phyloP scores from a whole-genome alignment of 2,329 filamentous ascomycete genomes.

The Pseudofabraea citricarpa region DNA sequence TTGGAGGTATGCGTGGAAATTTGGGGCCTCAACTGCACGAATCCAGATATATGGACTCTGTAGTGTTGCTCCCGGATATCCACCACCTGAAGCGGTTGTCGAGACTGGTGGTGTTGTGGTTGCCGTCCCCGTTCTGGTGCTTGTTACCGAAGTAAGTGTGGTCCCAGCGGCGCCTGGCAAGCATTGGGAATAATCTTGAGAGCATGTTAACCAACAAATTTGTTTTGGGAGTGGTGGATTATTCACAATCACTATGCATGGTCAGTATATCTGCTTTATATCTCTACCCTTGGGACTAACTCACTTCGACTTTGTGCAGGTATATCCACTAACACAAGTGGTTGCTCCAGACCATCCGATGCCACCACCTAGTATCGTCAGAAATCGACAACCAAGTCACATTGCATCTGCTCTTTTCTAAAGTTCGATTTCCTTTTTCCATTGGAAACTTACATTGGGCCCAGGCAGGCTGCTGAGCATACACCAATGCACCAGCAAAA shows the following conservation, averaged over 20 bases:
- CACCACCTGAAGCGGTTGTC: conserved; percentile 20
- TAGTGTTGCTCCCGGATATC: conserved; percentile 37
- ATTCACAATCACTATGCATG: background rate
- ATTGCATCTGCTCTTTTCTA: too few relatives aligned
- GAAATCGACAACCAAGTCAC: too few relatives aligned
- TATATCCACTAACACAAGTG: conserved; percentile 17
- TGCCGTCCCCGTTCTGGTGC: background rate
- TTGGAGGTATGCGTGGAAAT: conserved; percentile 53
- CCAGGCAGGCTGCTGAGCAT: background rate
- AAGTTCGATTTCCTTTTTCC: too few relatives aligned
- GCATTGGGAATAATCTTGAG: conserved; percentile 7
- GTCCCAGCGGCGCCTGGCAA: conserved; percentile 5
- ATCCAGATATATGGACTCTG: conserved; percentile 43
- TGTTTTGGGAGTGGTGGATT: background rate
- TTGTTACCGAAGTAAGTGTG: background rate
- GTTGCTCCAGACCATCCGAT: conserved; percentile 19
- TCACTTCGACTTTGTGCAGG: conserved; percentile 15
- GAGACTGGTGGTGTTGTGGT: conserved; percentile 10
- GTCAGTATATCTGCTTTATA: background rate
- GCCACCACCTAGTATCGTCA: conserved; percentile 20
- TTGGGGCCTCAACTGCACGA: conserved; percentile 50
- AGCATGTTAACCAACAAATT: background rate
- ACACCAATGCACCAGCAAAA: too few relatives aligned
- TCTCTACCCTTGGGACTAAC: background rate
- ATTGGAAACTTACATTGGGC: conserved; percentile 8